These are phyloP conservation scores for Clarireedia homoeocarpa DNA, from an alignment of 2,329 filamentous ascomycete species.

Conservation along the genomic window DNA sequence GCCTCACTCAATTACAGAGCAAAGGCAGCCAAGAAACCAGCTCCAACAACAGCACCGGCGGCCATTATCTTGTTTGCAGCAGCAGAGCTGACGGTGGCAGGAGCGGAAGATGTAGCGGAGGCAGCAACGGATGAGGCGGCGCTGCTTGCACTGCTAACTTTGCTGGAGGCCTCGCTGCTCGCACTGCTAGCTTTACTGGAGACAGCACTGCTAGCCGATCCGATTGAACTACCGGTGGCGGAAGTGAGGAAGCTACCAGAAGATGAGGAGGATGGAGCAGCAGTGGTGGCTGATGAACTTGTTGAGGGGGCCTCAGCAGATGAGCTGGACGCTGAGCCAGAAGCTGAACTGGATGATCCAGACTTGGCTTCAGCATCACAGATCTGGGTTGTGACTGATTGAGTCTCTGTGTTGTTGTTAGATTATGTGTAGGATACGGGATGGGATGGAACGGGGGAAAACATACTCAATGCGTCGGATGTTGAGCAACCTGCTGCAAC, in stretches of 20 bases:
- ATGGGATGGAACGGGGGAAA: not conserved
- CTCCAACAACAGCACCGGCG: constrained; percentile 12
- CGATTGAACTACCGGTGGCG: not conserved
- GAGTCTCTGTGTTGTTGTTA: not conserved
- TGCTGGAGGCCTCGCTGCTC: not conserved
- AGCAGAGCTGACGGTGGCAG: not conserved
- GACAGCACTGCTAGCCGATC: not conserved
- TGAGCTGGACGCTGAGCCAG: not conserved
- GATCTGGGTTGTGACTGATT: not conserved
- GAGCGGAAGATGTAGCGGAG: not conserved
- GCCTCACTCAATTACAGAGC: constrained; percentile 12
- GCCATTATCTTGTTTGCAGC: constrained; percentile 7
- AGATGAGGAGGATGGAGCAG: not conserved
- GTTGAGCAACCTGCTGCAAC: constrained; percentile 15
- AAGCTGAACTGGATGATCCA: constrained; percentile 6
- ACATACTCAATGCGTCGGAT: constrained; percentile 21
- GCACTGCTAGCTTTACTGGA: not conserved
- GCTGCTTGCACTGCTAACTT: not conserved
- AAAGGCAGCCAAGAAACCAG: constrained; percentile 18
- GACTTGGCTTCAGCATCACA: not conserved
- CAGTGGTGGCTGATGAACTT: not conserved
- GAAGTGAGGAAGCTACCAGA: not conserved
- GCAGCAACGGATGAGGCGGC: not conserved
- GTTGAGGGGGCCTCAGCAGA: not conserved
- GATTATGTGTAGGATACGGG: not conserved